Percentiles rank a stretch among this genome's conserved stretches.
Evolutionary conservation across 2,329 filamentous ascomycete species (phyloP).

Genomic region (Fusarium begoniae): DNA sequence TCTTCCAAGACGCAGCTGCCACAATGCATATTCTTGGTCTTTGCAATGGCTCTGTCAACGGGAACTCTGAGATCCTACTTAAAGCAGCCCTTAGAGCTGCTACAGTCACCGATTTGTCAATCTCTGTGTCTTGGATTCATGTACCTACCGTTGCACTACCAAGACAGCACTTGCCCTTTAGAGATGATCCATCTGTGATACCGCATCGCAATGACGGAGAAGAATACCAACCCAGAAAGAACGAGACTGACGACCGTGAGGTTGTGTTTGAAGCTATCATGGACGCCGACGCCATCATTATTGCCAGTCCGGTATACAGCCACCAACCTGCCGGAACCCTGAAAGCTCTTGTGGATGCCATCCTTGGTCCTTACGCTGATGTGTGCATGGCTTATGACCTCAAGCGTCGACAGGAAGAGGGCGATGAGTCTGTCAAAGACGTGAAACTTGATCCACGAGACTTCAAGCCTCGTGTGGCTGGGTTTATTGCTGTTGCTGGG

Average conservation of each 20-base stretch:
- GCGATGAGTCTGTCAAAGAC: background rate
- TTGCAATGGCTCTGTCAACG: background rate
- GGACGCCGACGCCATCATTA: accelerated
- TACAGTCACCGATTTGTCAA: background rate
- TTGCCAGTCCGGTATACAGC: background rate
- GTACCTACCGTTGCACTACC: background rate
- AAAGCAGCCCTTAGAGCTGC: background rate
- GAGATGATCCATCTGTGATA: background rate
- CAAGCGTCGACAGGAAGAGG: background rate
- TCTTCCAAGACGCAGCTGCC: accelerated
- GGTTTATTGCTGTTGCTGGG: background rate
- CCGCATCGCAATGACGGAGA: background rate
- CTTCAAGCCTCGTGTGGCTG: background rate
- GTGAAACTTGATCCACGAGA: accelerated
- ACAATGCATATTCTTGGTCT: background rate
- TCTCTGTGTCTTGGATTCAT: background rate
- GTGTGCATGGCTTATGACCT: accelerated
- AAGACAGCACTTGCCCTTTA: background rate
- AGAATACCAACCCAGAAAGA: accelerated
- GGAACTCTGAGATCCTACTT: background rate
- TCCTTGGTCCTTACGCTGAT: background rate
- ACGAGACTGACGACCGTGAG: background rate
- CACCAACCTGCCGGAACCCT: background rate
- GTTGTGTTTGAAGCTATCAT: background rate
- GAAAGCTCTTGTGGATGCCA: background rate